Evolutionary conservation across 495 filamentous ascomycete species (phyloP).

Genomic region (Tetracladium setigerum): DNA sequence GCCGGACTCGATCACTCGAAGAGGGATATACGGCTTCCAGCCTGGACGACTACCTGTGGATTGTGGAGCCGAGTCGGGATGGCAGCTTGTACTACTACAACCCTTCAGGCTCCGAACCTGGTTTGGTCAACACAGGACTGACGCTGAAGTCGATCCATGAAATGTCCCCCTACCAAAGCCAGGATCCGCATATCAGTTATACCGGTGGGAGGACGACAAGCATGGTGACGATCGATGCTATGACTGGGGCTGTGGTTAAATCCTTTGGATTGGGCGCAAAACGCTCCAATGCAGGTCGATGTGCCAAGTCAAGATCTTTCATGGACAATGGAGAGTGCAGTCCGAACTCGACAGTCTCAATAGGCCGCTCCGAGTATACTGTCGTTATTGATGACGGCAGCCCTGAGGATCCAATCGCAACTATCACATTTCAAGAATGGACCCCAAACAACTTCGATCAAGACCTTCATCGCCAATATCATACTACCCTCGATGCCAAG

Average conservation of each 20-base stretch:
- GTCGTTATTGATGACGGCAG: conserved; percentile 72
- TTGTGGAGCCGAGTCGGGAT: conserved; percentile 85
- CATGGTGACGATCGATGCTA: conserved; percentile 80
- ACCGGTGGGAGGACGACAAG: conserved; percentile 86
- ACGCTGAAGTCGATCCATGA: conserved; percentile 80
- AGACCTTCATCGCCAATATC: conserved; percentile 80
- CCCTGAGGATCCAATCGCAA: conserved; percentile 74
- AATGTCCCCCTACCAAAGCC: conserved; percentile 59
- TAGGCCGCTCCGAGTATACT: conserved; percentile 82
- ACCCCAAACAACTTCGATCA: conserved; percentile 83
- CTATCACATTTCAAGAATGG: conserved; percentile 92
- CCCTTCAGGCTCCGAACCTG: conserved; percentile 57
- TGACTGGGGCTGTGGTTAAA: conserved; percentile 62
- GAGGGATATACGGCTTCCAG: conserved; percentile 32
- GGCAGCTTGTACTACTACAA: conserved; percentile 86
- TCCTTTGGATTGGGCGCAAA: conserved; percentile 39
- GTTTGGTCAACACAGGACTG: conserved; percentile 70
- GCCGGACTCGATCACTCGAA: conserved; percentile 57
- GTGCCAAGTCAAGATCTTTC: neutral
- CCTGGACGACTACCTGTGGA: conserved; percentile 87
- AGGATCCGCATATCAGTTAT: conserved; percentile 70
- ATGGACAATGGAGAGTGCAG: conserved; percentile 54
- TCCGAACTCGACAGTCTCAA: conserved; percentile 60
- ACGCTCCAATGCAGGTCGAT: neutral
- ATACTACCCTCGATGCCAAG: conserved; percentile 69